Evolutionary conservation across 331 rosid genomes (phyloP), one percentile per base, ranked within the genome.

Genomic region (Ulmus americana): DNA sequence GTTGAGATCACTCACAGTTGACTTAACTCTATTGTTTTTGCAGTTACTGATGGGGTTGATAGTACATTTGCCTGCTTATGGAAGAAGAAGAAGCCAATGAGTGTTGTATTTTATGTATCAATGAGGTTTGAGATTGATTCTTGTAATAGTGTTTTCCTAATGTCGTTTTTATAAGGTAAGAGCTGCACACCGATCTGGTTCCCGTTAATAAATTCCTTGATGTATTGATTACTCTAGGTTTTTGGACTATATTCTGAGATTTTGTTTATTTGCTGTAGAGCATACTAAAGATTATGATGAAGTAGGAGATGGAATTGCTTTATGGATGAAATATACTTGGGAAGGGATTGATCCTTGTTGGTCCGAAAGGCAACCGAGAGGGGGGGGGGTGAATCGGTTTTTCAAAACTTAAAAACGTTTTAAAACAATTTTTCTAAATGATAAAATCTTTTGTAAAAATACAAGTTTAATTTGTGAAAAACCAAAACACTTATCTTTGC

Each of bases 271-370:
- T 65, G 63, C 55, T 55, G 39, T 66, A 86, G 96, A 82, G 73
- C 88, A 35, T 10, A 6, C 65, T 5, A 86, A 70, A 51, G 96
- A 79, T 59, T 87, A 86, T 13, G 96, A 77, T 20, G 22, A 20
- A 35, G 83, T 79, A 44, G 84, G 65, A 15, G 95, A 82, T 71
- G 85, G 20, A 39, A 60, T 65, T 71, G 50, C 63, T 50, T 63
- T 72, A 56, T 84, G 65, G 14, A 54, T 83, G 18, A 82, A 81
- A 48, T 81, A 76, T 81, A 94, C 97, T 56, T 88, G 96, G 97
- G 97, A 86, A 71, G 96, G 96, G 59, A 91, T 84, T 41, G 96
- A 86, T 39, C 90, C 90, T 12, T n/a, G n/a, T n/a, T n/a, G n/a
- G n/a, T n/a, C n/a, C n/a, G n/a, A n/a, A n/a, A n/a, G n/a, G n/a